Conservation (phyloP, 331 rosid genomes). For the Dryas integrifolia region DNA sequence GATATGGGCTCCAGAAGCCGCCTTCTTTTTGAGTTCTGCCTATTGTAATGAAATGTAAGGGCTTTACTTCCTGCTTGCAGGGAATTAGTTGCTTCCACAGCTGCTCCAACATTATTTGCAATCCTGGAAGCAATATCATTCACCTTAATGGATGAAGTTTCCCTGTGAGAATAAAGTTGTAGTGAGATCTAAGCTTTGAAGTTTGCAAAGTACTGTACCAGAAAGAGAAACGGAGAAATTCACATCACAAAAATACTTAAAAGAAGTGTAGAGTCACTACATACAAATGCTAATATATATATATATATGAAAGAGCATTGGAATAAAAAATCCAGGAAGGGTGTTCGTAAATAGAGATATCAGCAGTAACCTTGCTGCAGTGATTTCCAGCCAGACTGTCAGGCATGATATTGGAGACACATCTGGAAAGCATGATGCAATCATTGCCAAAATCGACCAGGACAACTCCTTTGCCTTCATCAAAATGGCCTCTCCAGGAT, state of each 20-base stretch:
- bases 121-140: slow-evolving; percentile 89
- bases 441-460: slow-evolving; percentile 92
- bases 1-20: slow-evolving; percentile 54
- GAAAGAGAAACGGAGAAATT: neutral
- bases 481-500: slow-evolving; percentile 84
- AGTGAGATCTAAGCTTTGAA: slow-evolving; percentile 28
- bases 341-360: slow-evolving; percentile 29
- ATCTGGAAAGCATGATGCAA: slow-evolving; percentile 91
- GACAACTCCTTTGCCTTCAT: slow-evolving; percentile 88
- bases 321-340: slow-evolving; percentile 27
- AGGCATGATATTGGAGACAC: slow-evolving; percentile 87
- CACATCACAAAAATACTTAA: neutral
- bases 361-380: slow-evolving; percentile 81
- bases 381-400: slow-evolving; percentile 93
- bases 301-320: neutral
- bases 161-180: slow-evolving; percentile 54
- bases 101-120: slow-evolving; percentile 81
- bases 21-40: slow-evolving; percentile 77
- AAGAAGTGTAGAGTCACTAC: neutral
- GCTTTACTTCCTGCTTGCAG: slow-evolving; percentile 58
- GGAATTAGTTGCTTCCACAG: slow-evolving; percentile 79
- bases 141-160: slow-evolving; percentile 93
- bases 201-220: neutral
- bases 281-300: neutral
- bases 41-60: slow-evolving; percentile 73